Base-by-base conservation (phyloP, 768 basidiomycete genomes). In the Gymnopilus dilepis region DNA sequence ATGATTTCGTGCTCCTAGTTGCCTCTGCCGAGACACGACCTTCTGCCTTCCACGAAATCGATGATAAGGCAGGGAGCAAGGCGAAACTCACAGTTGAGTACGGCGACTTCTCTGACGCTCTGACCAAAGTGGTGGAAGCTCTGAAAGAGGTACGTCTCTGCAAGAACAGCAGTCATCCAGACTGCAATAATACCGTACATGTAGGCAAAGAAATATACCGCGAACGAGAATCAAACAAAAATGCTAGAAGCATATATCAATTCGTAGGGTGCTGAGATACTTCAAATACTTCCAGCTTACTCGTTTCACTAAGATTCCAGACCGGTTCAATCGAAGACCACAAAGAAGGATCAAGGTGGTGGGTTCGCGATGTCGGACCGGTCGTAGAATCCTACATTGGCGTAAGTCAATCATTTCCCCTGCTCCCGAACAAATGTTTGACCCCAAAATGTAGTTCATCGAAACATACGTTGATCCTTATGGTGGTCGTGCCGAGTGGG, bases 401-500 rank as follows among this genome's bases (percentile, higher is more conserved):
- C 22, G 82, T 82, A 64, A 62, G 80, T 72, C 11, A 19, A 40
- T 22, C 31, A 38, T 42, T 21, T 31, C 62, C 45, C 51, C 57
- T 56, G 24, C 38, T 47, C 8, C 13, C 24, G 7, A 38, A 21
- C 43, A 41, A n/a, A 45, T 28, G 8, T 9, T 17, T 41, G 47
- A 54, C 19, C 26, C 8, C 26, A 28, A n/a, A n/a, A 53, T 40
- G 21, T 54, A 83, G 74, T 93, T 92, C 72, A 82, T 93, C 40
- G 91, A 93, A 80, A 93, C 89, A 0, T 92, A 92, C 62, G 89
- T 94, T 17, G 94, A 95, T 70, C 94, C 94, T 6, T 94, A 92
- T 61, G 94, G 94, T 34, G 89, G 85, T n/a, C 86, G 94, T 53
- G 94, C 94, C 0, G 94, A 95, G 73, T 95, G 94, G 94, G 93